phyloP scores from a whole-genome alignment of 2,329 filamentous ascomycete species.

The Catunica adiposa region DNA sequence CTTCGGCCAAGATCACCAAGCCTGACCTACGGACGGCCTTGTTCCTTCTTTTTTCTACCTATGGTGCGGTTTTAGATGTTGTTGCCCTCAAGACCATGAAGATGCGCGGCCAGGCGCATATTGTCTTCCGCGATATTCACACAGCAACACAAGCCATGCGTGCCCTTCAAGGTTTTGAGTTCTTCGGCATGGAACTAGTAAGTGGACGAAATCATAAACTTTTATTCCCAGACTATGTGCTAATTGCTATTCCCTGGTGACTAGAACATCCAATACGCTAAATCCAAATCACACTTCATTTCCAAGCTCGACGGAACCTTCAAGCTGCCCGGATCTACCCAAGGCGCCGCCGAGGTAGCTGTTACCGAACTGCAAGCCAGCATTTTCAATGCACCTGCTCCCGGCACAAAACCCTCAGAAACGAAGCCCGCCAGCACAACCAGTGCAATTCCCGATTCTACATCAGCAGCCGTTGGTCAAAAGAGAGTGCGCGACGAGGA shows the following conservation, averaged over 20 bases:
- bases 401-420: conserved; percentile 31
- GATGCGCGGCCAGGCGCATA: conserved; percentile 91
- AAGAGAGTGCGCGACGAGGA: conserved; percentile 58
- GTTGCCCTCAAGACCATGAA: conserved; percentile 75
- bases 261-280: conserved; percentile 82
- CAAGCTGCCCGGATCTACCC: conserved; percentile 43
- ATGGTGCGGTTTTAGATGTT: conserved; percentile 81
- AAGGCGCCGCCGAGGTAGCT: conserved; percentile 37
- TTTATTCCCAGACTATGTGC: not conserved
- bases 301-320: conserved; percentile 87
- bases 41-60: conserved; percentile 88
- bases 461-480: conserved; percentile 38
- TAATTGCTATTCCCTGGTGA: conserved; percentile 1
- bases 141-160: conserved; percentile 91
- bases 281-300: conserved; percentile 73
- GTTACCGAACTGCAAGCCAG: conserved; percentile 63
- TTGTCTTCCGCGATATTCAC: conserved; percentile 78
- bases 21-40: conserved; percentile 69
- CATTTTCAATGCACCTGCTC: conserved; percentile 55
- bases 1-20: conserved; percentile 77
- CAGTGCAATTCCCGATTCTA: conserved; percentile 33
- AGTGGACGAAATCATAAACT: conserved; percentile 21
- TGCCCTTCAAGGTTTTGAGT: conserved; percentile 66
- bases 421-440: conserved; percentile 22
- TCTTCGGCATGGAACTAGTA: conserved; percentile 76